Evolutionary conservation across 2,329 filamentous ascomycete species (phyloP), one percentile per base, ranked within the genome.

Genomic region (Diaporthe capsici): DNA sequence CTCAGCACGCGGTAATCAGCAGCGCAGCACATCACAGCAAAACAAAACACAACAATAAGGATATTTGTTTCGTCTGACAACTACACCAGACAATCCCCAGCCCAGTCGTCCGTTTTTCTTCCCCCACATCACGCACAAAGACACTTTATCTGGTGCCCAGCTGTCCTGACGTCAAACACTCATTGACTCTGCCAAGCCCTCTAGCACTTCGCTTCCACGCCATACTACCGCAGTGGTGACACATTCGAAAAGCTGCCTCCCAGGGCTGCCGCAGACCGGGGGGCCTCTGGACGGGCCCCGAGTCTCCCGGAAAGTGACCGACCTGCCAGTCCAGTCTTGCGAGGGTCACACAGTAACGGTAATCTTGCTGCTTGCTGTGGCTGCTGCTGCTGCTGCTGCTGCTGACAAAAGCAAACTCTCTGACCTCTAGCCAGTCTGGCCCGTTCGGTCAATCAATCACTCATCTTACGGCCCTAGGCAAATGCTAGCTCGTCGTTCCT

Each of bases 181-280:
- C 34, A 55, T 70, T 70, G 65, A 70, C 47, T 70, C 65, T 70
- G 65, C 65, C 65, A 70, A 70, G 65, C 47, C 65, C 49, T 70
- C 65, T 70, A 70, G 65, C 49, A 49, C 65, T 55, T 55, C 65
- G 65, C 65, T 42, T 55, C 49, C 49, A 42, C 65, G 65, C 65
- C 65, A 28, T 70, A 55, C 65, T 55, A 70, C 49, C 65, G n/a
- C 37, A 55, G 49, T 70, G 65, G 65, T 70, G 65, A 55, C 65
- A 70, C 65, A 70, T 25, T 49, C 25, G 20, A 49, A 65, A 25
- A 28, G 13, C 65, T 37, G 49, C 25, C 25, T 44, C 15, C 60
- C 60, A 47, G 37, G 55, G 12, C 39, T 65, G 60, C 39, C 15
- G 20, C 39, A 44, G 22, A 47, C 28, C 25, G 25, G 39, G 42